Evolutionary conservation across 768 basidiomycete genomes (phyloP).

Genomic region (Tricholoma sp.): DNA sequence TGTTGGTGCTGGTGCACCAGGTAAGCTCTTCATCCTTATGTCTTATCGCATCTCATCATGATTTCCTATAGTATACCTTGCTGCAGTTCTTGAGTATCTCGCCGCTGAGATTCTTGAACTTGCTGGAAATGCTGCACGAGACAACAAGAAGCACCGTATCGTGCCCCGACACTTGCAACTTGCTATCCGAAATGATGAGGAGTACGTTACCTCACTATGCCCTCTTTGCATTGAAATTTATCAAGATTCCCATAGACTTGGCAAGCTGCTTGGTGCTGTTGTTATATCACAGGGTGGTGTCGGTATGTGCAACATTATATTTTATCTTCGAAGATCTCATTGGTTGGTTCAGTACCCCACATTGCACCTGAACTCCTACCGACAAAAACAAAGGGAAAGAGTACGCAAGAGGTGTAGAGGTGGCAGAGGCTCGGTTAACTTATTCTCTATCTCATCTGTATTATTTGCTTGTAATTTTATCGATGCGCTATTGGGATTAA

Average conservation of each 20-base stretch:
- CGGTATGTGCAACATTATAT: constrained; percentile 25
- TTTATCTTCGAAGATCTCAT: not conserved
- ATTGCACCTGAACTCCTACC: constrained; percentile 37
- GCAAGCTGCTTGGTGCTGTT: constrained; percentile 79
- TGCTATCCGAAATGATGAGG: constrained; percentile 81
- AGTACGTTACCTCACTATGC: constrained; percentile 28
- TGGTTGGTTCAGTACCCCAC: constrained; percentile 22
- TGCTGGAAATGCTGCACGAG: constrained; percentile 71
- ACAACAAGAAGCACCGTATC: constrained; percentile 82
- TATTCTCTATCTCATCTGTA: constrained; percentile 8
- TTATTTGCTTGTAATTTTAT: constrained; percentile 5
- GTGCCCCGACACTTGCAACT: constrained; percentile 84
- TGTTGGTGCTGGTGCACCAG: constrained; percentile 75
- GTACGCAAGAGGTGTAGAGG: constrained; percentile 18
- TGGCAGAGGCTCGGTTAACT: not conserved
- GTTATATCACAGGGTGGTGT: constrained; percentile 92
- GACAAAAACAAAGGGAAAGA: constrained; percentile 33
- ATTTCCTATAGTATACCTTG: constrained; percentile 60
- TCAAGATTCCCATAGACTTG: constrained; percentile 38
- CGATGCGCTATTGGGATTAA: no score
- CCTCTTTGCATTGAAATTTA: not conserved
- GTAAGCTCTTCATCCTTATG: constrained; percentile 23
- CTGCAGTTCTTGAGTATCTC: constrained; percentile 79
- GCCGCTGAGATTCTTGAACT: constrained; percentile 84
- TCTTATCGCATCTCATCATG: not conserved